phyloP scores from a whole-genome alignment of 2,329 filamentous ascomycete species.

The Xylaria arbuscula region DNA sequence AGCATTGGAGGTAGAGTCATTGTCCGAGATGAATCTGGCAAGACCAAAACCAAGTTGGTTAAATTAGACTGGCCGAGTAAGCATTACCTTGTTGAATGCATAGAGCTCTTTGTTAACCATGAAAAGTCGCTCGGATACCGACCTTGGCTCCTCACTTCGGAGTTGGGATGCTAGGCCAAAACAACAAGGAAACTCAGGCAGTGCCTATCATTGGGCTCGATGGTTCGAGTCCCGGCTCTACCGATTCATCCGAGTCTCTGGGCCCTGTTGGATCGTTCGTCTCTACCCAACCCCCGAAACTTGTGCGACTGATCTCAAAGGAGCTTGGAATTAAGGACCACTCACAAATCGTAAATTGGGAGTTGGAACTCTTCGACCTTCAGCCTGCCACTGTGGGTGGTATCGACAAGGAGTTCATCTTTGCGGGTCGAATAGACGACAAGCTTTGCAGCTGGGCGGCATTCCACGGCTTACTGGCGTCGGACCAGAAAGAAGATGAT shows the following conservation, averaged over 20 bases:
- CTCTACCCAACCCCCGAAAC: slow-evolving; percentile 82
- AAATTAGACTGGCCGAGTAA: slow-evolving; percentile 89
- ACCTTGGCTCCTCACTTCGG: slow-evolving; percentile 96
- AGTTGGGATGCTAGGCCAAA: slow-evolving; percentile 71
- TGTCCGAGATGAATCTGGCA: slow-evolving; percentile 79
- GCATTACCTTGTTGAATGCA: slow-evolving; percentile 36
- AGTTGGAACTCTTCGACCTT: slow-evolving; percentile 92
- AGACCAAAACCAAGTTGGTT: slow-evolving; percentile 83
- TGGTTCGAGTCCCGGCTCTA: slow-evolving; percentile 66
- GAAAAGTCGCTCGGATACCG: slow-evolving; percentile 80
- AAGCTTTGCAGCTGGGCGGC: slow-evolving; percentile 97
- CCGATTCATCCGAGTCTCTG: slow-evolving; percentile 57
- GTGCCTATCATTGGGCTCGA: slow-evolving; percentile 94
- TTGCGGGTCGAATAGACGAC: slow-evolving; percentile 94
- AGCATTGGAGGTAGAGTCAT: slow-evolving; percentile 90
- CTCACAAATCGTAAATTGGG: slow-evolving; percentile 89
- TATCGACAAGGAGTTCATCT: slow-evolving; percentile 92
- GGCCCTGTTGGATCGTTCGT: slow-evolving; percentile 78
- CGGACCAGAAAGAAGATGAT: slow-evolving; percentile 65
- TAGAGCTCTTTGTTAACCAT: slow-evolving; percentile 34
- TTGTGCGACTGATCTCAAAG: slow-evolving; percentile 84
- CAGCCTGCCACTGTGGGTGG: slow-evolving; percentile 88
- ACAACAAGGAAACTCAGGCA: slow-evolving; percentile 91
- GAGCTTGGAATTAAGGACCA: slow-evolving; percentile 80
- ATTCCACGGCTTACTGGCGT: slow-evolving; percentile 81